Evolutionary conservation across 1,284 basidiomycete species (phyloP).

Genomic region (Irpex sp.): DNA sequence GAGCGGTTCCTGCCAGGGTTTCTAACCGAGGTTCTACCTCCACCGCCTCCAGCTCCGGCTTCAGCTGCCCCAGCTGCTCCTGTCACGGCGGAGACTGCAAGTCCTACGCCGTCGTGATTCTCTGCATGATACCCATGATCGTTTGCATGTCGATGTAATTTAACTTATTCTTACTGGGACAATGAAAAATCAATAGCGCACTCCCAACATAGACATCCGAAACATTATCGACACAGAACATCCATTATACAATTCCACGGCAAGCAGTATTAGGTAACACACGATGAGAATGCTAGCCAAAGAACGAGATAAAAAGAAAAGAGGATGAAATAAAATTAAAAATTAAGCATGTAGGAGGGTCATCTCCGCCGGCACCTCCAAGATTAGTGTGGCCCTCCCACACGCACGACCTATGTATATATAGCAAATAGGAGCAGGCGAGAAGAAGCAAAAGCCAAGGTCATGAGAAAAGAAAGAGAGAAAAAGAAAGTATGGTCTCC

Average conservation of each 20-base stretch:
- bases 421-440: not conserved
- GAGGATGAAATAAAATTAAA: not conserved
- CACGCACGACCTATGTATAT: not conserved
- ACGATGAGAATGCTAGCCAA: not conserved
- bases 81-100: not conserved
- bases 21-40: slow-evolving; percentile 63
- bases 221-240: slow-evolving; percentile 4
- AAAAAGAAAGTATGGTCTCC: not conserved
- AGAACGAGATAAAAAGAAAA: not conserved
- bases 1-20: slow-evolving; percentile 90
- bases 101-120: not conserved
- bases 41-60: slow-evolving; percentile 30
- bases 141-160: not conserved
- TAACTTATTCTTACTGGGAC: slow-evolving; percentile 1
- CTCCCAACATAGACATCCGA: not conserved
- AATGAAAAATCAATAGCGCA: slow-evolving; percentile 1
- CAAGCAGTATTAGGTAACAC: slow-evolving; percentile 6
- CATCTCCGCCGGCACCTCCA: not conserved
- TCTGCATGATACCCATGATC: not conserved
- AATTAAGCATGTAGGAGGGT: not conserved
- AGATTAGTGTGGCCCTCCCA: not conserved
- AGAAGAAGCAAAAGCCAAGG: not conserved
- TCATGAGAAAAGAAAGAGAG: not conserved
- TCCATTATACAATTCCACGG: slow-evolving; percentile 9
- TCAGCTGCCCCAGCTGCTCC: not conserved